A percentile compares a stretch with the other conserved stretches of the same genome.
These are phyloP conservation scores for Bjerkandera adusta DNA, from an alignment of 1,284 basidiomycete species.

Conservation along the genomic window DNA sequence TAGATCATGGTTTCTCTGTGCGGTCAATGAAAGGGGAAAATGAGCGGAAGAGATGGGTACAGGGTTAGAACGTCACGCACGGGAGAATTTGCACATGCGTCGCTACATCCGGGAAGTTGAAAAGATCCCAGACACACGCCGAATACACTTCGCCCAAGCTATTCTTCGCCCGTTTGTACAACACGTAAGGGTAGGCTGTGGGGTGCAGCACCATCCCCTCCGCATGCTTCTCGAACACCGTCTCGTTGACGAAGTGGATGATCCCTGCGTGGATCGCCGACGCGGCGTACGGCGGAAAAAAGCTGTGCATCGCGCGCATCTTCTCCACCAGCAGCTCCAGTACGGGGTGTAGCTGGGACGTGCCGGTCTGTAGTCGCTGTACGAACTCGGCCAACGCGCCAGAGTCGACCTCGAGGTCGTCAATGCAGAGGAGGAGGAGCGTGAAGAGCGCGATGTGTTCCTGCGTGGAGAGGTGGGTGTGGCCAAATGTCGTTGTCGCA, in stretches of 20 bases:
- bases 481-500: conserved; percentile 7
- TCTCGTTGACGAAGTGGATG: conserved; percentile 18
- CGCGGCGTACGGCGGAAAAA: conserved; percentile 17
- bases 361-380: conserved; percentile 14
- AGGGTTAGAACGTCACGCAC: conserved; percentile 10
- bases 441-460: conserved; percentile 12
- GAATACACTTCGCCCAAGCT: conserved; percentile 20
- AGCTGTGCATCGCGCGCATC: conserved; percentile 13
- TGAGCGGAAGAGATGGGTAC: background rate
- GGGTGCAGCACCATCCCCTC: conserved; percentile 2
- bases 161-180: conserved; percentile 18
- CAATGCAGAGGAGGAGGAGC: conserved; percentile 1
- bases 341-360: conserved; percentile 15
- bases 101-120: conserved; percentile 18
- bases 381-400: conserved; percentile 16
- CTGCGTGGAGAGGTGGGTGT: conserved; percentile 9
- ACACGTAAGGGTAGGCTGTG: conserved; percentile 12
- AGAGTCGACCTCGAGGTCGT: conserved; percentile 12
- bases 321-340: conserved; percentile 16
- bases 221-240: conserved; percentile 18
- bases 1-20: background rate
- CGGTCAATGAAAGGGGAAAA: background rate
- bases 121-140: conserved; percentile 18
- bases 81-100: conserved; percentile 19
- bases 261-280: conserved; percentile 16